These are phyloP conservation scores for Sclerotinia minor DNA, from an alignment of 2,329 filamentous ascomycete genomes.

Conservation along the genomic window DNA sequence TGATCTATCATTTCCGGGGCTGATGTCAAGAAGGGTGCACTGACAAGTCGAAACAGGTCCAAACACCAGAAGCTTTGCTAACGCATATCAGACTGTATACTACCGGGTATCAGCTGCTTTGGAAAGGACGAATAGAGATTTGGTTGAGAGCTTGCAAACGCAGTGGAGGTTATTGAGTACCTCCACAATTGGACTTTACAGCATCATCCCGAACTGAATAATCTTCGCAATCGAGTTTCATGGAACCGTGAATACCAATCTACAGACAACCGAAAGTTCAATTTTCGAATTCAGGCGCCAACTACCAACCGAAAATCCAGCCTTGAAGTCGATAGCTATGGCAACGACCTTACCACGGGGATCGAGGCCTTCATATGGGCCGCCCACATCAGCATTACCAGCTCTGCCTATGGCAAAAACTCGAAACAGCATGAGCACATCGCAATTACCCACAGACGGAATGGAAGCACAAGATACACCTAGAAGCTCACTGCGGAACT, in stretches of 20 bases:
- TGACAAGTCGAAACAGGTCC: slow-evolving; percentile 31
- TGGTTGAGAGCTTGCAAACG: not conserved
- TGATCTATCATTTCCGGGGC: slow-evolving; percentile 23
- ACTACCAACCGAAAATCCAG: not conserved
- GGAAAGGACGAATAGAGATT: not conserved
- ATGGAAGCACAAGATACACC: slow-evolving; percentile 46
- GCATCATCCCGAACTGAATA: not conserved
- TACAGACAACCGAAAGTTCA: not conserved
- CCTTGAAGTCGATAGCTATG: slow-evolving; percentile 30
- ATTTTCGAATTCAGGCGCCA: not conserved
- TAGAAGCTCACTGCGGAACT: slow-evolving; percentile 59
- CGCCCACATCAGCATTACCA: slow-evolving; percentile 71
- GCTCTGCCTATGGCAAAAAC: slow-evolving; percentile 73
- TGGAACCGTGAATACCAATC: slow-evolving; percentile 8
- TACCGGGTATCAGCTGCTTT: slow-evolving; percentile 37
- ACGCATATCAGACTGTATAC: slow-evolving; percentile 37
- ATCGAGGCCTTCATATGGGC: slow-evolving; percentile 67
- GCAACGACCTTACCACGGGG: slow-evolving; percentile 48
- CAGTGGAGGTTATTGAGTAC: not conserved
- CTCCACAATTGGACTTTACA: not conserved
- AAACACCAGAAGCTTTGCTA: slow-evolving; percentile 33
- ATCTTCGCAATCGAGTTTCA: slow-evolving; percentile 3
- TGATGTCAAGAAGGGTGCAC: slow-evolving; percentile 29
- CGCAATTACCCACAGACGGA: slow-evolving; percentile 43
- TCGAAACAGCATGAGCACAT: slow-evolving; percentile 61